Evolutionary conservation across 371 early-diverging fungal species (phyloP), one percentile per base, ranked within the genome.

Genomic region (Circinella umbellata): DNA sequence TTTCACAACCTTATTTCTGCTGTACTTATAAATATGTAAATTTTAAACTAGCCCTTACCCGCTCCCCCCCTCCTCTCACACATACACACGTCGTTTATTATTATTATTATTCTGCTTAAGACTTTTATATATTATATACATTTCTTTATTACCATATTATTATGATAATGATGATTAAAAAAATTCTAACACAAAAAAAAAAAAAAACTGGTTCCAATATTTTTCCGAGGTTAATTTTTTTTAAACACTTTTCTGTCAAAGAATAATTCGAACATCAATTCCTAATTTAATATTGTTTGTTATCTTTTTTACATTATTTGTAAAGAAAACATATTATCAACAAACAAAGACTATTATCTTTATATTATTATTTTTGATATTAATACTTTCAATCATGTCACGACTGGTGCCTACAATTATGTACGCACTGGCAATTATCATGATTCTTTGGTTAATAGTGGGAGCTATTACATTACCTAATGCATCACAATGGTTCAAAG

Each of bases 391-490:
- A 27, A 66, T 37, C 34, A 72, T 72, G 73, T 48, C 51, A 35
- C 73, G 69, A 37, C 27, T 69, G 17, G 48, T 65, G 36, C 73
- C 73, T 35, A 49, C 62, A 10, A 55, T 73, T 17, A 62, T 69
- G 55, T 73, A 69, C 61, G 73, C 66, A 46, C 42, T 69, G 47
- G 66, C 67, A 15, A 63, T 69, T 10, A 49, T 73, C 14, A 47
- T 73, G 57, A 61, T 73, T 8, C 37, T 73, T n/a, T 73, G 73
- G 73, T 63, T 73, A 11, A n/a, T 73, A 2, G 63, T 73, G 10
- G 73, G 73, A 27, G 73, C 73, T 17, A 69, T 73, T 54, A 73
- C 69, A 2, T 39, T 73, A 18, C 69, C 73, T 3, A 73, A 73
- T 35, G 69, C 73, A 51, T 38, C 73, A 6, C 65, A 53, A 63